A percentile compares a stretch with the other conserved stretches of the same genome.
Evolutionary conservation across 306 rosid species (phyloP).

Genomic region (Alnus glutinosa): DNA sequence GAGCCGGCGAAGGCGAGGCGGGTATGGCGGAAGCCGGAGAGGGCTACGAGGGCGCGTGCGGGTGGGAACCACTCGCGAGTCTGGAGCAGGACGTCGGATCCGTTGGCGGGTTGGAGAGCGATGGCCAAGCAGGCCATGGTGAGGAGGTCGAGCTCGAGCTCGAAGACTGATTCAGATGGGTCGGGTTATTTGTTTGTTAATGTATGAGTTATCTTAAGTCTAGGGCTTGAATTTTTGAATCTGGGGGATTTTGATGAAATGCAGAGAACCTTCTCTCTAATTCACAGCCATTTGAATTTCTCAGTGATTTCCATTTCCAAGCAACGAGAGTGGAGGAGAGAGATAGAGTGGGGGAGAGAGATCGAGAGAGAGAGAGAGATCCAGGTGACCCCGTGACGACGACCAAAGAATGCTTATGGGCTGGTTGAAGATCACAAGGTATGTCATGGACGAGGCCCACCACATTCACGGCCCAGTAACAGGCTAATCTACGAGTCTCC

Average conservation of each 20-base stretch:
- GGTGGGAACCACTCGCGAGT: slow-evolving; percentile 98
- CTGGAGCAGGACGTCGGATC: slow-evolving; percentile 90
- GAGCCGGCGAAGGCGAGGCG: slow-evolving; percentile 60
- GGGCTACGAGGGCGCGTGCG: slow-evolving; percentile 84
- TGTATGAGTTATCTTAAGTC: not conserved
- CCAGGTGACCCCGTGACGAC: not conserved
- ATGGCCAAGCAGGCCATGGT: slow-evolving; percentile 85
- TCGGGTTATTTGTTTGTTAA: not conserved
- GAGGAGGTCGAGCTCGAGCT: slow-evolving; percentile 1
- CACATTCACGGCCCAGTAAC: not conserved
- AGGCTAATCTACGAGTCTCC: not conserved
- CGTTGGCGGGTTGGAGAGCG: slow-evolving; percentile 75
- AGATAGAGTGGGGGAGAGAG: too few species aligned
- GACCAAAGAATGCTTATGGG: not conserved
- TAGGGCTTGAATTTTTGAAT: slow-evolving; percentile 4
- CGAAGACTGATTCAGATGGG: slow-evolving; percentile 10
- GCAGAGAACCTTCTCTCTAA: not conserved
- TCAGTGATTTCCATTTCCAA: not conserved
- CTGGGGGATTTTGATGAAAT: not conserved
- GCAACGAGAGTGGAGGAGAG: not conserved
- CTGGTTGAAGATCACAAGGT: not conserved
- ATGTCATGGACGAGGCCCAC: not conserved
- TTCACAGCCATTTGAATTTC: not conserved
- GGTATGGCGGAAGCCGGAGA: slow-evolving; percentile 85
- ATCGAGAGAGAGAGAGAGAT: too few species aligned